Evolutionary conservation across 257 asterid species (phyloP).

Genomic region (Henckelia pumila): DNA sequence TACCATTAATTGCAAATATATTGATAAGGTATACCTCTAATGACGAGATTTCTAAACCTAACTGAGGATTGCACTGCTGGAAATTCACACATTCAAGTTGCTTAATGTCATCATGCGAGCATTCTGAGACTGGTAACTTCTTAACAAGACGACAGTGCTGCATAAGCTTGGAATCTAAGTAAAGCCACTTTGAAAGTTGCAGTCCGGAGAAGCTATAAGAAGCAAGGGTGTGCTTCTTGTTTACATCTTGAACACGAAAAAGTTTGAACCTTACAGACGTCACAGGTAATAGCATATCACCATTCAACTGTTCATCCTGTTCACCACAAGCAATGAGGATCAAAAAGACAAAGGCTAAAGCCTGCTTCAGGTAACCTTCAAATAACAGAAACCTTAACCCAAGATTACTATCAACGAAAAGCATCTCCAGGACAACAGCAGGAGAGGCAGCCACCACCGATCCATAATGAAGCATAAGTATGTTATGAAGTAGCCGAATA

Average conservation of each 20-base stretch:
- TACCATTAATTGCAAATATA: neutral
- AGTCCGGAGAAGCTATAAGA: constrained; percentile 66
- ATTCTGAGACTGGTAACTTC: constrained; percentile 66
- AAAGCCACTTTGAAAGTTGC: constrained; percentile 57
- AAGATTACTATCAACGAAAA: constrained; percentile 66
- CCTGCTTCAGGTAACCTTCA: constrained; percentile 75
- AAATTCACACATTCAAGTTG: constrained; percentile 45
- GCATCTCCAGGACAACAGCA: constrained; percentile 72
- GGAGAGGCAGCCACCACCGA: constrained; percentile 63
- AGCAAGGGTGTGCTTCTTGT: constrained; percentile 60
- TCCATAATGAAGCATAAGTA: constrained; percentile 64
- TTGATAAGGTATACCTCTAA: constrained; percentile 49
- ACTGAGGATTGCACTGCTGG: constrained; percentile 31
- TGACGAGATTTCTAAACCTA: constrained; percentile 38
- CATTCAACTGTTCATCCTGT: constrained; percentile 44
- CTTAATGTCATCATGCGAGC: constrained; percentile 78
- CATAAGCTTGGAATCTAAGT: constrained; percentile 65
- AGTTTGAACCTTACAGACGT: constrained; percentile 73
- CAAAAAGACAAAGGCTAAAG: constrained; percentile 56
- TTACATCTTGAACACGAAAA: constrained; percentile 48
- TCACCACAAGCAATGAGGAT: constrained; percentile 59
- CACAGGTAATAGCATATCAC: constrained; percentile 59
- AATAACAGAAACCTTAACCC: constrained; percentile 73
- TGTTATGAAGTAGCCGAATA: constrained; percentile 43
- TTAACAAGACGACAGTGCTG: constrained; percentile 52